Conservation (phyloP, 768 basidiomycete genomes). For the Asterophora lycoperdoides region DNA sequence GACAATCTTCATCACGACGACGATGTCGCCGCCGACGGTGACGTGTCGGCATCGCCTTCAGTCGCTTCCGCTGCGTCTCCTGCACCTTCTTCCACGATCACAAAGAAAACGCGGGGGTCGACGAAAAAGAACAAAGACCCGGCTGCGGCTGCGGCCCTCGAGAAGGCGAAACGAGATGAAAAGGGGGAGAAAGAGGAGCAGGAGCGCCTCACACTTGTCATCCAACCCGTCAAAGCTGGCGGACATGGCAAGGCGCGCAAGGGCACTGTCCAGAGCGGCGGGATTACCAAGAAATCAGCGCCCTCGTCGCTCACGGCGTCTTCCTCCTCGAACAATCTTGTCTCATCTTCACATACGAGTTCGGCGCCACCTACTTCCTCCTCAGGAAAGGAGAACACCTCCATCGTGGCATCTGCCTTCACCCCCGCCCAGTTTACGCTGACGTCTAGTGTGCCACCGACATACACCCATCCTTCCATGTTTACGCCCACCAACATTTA, state of each 20-base stretch:
- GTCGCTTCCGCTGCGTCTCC: constrained; percentile 13
- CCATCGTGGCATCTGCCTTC: not conserved
- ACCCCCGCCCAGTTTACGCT: no score
- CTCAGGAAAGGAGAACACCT: constrained; percentile 34
- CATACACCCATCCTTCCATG: constrained; percentile 15
- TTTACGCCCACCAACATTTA: constrained; percentile 17
- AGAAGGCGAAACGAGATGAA: not conserved
- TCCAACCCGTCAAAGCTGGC: constrained; percentile 52
- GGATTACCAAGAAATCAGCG: constrained; percentile 57
- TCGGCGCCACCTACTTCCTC: no score
- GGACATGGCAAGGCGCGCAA: constrained; percentile 59
- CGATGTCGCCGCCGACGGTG: constrained; percentile 15
- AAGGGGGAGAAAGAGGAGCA: constrained; percentile 17
- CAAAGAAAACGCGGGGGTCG: constrained; percentile 8
- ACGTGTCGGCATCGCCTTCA: constrained; percentile 13
- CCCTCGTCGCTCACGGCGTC: constrained; percentile 6
- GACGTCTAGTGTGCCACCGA: constrained; percentile 7
- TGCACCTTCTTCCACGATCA: constrained; percentile 3
- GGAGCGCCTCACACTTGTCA: constrained; percentile 39
- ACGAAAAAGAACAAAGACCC: constrained; percentile 6
- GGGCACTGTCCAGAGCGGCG: constrained; percentile 70
- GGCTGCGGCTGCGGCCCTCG: no score
- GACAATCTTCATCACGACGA: constrained; percentile 7
- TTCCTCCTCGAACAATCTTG: constrained; percentile 9
- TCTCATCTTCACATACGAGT: no score